phyloP scores from a whole-genome alignment of 2,329 filamentous ascomycete genomes.

The Hypoxylon rubiginosum region DNA sequence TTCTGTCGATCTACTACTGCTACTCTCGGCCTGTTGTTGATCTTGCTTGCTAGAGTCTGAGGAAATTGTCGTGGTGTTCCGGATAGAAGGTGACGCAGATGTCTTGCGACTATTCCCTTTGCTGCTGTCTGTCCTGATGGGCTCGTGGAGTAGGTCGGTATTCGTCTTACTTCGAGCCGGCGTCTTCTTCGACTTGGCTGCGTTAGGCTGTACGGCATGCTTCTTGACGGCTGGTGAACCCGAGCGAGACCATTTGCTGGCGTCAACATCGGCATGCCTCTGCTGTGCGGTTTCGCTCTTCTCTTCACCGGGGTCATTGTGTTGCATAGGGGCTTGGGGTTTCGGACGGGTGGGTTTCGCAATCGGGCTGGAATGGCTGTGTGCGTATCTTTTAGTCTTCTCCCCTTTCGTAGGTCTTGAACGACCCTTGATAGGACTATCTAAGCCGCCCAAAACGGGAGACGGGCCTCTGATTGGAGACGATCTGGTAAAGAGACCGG shows the following conservation, averaged over 20 bases:
- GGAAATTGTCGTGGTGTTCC: not conserved
- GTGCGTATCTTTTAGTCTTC: not conserved
- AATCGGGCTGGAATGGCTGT: not conserved
- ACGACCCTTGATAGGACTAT: not conserved
- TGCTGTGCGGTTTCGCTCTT: not conserved
- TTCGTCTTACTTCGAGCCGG: not conserved
- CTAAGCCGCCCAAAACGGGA: not conserved
- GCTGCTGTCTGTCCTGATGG: not conserved
- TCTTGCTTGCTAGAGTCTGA: not conserved
- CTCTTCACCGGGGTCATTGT: not conserved
- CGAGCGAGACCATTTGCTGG: not conserved
- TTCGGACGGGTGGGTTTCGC: not conserved
- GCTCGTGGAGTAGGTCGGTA: not conserved
- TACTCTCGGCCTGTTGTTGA: not conserved
- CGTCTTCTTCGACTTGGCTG: conserved; percentile 5
- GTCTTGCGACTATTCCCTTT: not conserved
- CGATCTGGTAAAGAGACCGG: not conserved
- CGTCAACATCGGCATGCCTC: not conserved
- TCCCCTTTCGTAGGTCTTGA: too few species aligned
- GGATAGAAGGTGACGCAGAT: not conserved
- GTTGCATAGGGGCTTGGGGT: not conserved
- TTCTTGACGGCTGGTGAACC: conserved; percentile 11
- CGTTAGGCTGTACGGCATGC: not conserved
- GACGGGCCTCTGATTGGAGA: not conserved
- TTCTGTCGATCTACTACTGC: too few species aligned